Base-by-base conservation (phyloP, 2,329 filamentous ascomycete species). In the Ascochyta clinopodiicola region DNA sequence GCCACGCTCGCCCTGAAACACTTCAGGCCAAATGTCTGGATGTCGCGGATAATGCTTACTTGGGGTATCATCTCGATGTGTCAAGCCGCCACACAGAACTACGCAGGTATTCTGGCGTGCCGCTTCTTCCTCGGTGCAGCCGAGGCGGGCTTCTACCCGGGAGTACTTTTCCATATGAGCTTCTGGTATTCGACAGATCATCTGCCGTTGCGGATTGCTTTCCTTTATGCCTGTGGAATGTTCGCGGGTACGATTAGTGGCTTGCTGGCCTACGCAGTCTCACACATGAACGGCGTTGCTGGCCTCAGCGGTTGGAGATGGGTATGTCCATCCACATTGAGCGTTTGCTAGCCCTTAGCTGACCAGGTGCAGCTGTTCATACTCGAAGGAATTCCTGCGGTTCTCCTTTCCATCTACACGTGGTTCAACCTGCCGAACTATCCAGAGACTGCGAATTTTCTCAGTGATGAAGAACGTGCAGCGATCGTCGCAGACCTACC, bases 171-270 rank as follows among this genome's bases (percentile, higher is more conserved):
- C 63, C 81, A 85, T 53, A 75, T 86, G 9, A 84, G 81, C 4
- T 84, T 84, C 73, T 87, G 84, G 82, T 87, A 86, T 60, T 81
- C 81, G 50, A 77, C 81, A 17, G 77, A 82, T 44, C 82, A 85
- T 59, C 71, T 81, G 53, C 82, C 84, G 31, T 82, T 80, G 24
- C 75, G 83, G 7, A 79, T 85, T 44, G 81, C 81, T 4, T 75
- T 86, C 21, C 86, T 86, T 65, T 86, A 82, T 66, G 83, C 80
- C 24, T 82, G 81, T 19, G 81, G 81, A 1, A 80, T 81, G 32
- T 73, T 85, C 21, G 82, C 83, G 0, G 82, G 82, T 24, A 84
- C 84, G 0, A 85, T 87, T 64, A 82, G 82, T 27, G 83, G 84
- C 2, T 70, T 87, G 13, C 75, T 87, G 0, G 84, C 84, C 1